A percentile compares a stretch with the other conserved stretches of the same genome.
phyloP scores from a whole-genome alignment of 2,329 filamentous ascomycete species.

The Cladosporium oxysporum region DNA sequence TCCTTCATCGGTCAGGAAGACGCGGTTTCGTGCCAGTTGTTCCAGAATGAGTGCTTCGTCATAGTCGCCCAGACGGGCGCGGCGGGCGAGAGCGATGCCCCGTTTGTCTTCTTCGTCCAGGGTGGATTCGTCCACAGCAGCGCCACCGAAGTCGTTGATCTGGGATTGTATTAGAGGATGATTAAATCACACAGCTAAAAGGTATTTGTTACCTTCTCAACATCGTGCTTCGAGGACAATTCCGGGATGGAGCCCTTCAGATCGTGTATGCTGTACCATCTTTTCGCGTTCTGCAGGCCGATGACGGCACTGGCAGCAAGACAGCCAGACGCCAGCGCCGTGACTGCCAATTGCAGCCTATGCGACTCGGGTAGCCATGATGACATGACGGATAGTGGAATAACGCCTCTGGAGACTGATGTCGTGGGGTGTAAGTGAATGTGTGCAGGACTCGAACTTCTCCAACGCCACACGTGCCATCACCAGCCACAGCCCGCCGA shows the following conservation, averaged over 20 bases:
- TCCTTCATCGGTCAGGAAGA: slow-evolving; percentile 83
- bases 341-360: slow-evolving; percentile 65
- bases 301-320: slow-evolving; percentile 56
- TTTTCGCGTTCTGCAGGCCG: slow-evolving; percentile 57
- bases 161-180: slow-evolving; percentile 36
- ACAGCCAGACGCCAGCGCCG: slow-evolving; percentile 60
- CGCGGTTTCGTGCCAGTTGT: slow-evolving; percentile 88
- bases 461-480: not conserved
- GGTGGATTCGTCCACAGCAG: slow-evolving; percentile 43
- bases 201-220: slow-evolving; percentile 48
- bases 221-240: slow-evolving; percentile 52
- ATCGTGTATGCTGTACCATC: slow-evolving; percentile 57
- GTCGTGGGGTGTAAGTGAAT: not conserved
- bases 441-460: not conserved
- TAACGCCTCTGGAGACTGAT: not conserved
- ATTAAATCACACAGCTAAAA: not conserved
- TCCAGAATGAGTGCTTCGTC: slow-evolving; percentile 85
- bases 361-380: slow-evolving; percentile 51
- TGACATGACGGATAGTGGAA: slow-evolving; percentile 39
- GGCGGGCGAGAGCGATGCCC: slow-evolving; percentile 58
- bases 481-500: not conserved
- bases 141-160: slow-evolving; percentile 64
- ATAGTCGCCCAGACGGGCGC: slow-evolving; percentile 64
- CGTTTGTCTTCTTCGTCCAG: slow-evolving; percentile 58
- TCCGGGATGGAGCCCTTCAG: slow-evolving; percentile 64